Base-by-base conservation (phyloP, 768 basidiomycete genomes). In the Leccinum ochraceum region DNA sequence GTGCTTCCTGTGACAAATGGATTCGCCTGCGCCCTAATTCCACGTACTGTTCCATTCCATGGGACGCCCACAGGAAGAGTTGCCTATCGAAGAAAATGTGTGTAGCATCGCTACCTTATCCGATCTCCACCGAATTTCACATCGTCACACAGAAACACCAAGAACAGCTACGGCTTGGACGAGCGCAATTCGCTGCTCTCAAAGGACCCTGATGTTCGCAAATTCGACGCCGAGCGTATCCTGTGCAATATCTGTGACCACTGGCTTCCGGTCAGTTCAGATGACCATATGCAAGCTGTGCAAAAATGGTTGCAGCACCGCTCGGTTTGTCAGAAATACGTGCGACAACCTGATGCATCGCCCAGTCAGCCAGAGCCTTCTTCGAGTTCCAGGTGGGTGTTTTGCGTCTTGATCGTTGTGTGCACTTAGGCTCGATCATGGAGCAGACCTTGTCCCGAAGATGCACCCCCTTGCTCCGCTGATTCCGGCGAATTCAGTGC, bases 1-100 rank as follows among this genome's bases (percentile, higher is more conserved):
- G n/a, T n/a, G n/a, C n/a, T n/a, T n/a, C n/a, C n/a, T n/a, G n/a
- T 75, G 86, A 91, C 72, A 92, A 90, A 71, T 92, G 90, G 90
- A 91, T 92, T 63, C 81, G 91, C 16, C 78, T 92, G n/a, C 81
- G 90, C 8, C 89, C 90, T 49, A 93, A 93, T 71, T 92, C 90
- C 57, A 92, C 90, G 0, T 93, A 91, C 67, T 93, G 90, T 68
- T 88, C 86, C n/a, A 92, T 92, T 57, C 90, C 90, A 0, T 92
- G 90, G 90, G 89, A 92, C 69, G 90, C 90, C 3, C 90, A 92
- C 68, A 78, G 90, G 46, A 92, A 90, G 77, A 89, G 88, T 69
- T 92, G 90, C 74, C 75, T 92, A 51, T 85, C 88, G 1, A 91
- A 89, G 77, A 89, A 89, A 72, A 81, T 85, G 89, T 88, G 69